phyloP scores from a whole-genome alignment of 2,329 filamentous ascomycete species.

The Dothiorella sarmentorum region DNA sequence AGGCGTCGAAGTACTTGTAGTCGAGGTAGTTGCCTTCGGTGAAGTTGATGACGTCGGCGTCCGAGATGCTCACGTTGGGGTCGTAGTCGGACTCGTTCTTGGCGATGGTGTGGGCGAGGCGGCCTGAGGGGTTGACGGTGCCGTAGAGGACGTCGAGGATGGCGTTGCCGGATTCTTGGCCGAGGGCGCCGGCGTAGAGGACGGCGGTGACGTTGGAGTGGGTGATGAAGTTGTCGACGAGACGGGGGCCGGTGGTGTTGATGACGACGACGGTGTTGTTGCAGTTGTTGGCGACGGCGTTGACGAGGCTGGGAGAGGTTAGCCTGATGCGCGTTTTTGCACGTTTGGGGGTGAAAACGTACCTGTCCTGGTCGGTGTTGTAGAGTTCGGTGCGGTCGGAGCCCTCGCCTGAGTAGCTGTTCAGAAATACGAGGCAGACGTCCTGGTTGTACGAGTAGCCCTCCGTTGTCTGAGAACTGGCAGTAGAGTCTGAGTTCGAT shows the following conservation, averaged over 20 bases:
- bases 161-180: slow-evolving; percentile 61
- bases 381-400: slow-evolving; percentile 48
- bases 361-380: slow-evolving; percentile 61
- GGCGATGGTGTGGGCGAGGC: slow-evolving; percentile 79
- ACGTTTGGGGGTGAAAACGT: no score
- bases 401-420: slow-evolving; percentile 72
- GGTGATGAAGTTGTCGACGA: slow-evolving; percentile 34
- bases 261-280: slow-evolving; percentile 46
- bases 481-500: background rate
- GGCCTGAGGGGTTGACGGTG: slow-evolving; percentile 60
- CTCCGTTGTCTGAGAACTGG: background rate
- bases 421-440: slow-evolving; percentile 40
- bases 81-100: slow-evolving; percentile 70
- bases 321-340: no score
- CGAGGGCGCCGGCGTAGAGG: slow-evolving; percentile 45
- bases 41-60: slow-evolving; percentile 46
- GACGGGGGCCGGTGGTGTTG: slow-evolving; percentile 30
- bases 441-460: background rate
- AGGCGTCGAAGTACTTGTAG: slow-evolving; percentile 43
- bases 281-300: slow-evolving; percentile 43
- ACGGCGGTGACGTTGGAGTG: slow-evolving; percentile 43
- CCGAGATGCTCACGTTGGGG: slow-evolving; percentile 43
- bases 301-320: slow-evolving; percentile 32
- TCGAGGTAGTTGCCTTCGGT: slow-evolving; percentile 45
- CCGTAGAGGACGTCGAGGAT: slow-evolving; percentile 63